These are phyloP conservation scores for Penicillium sp. DNA, from an alignment of 2,329 filamentous ascomycete genomes.

Conservation along the genomic window DNA sequence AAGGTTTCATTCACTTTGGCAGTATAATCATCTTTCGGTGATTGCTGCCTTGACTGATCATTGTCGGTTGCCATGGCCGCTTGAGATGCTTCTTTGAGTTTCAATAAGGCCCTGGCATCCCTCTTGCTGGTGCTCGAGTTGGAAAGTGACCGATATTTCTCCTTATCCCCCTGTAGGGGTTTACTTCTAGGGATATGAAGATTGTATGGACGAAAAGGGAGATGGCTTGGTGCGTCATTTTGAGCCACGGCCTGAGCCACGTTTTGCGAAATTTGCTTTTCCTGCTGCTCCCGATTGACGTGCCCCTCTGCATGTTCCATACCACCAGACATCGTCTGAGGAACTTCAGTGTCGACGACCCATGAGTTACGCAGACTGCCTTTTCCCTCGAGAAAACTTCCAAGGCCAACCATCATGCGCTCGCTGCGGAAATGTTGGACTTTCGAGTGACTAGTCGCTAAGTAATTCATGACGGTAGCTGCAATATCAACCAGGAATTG, in stretches of 20 bases:
- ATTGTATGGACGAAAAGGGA: slow-evolving; percentile 3
- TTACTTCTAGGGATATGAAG: background rate
- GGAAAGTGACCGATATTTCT: background rate
- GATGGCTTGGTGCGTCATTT: background rate
- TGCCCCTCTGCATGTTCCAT: slow-evolving; percentile 2
- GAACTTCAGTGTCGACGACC: background rate
- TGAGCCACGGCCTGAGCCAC: background rate
- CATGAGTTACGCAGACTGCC: slow-evolving; percentile 20
- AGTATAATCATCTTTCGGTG: slow-evolving; percentile 5
- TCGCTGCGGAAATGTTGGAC: slow-evolving; percentile 47
- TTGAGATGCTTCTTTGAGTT: background rate
- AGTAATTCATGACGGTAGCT: slow-evolving; percentile 54
- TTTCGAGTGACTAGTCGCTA: slow-evolving; percentile 53
- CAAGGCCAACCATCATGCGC: slow-evolving; percentile 54
- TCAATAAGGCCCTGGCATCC: background rate
- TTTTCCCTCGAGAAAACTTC: slow-evolving; percentile 48
- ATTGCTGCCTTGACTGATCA: background rate
- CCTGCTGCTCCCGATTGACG: slow-evolving; percentile 11
- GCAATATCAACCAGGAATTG: slow-evolving; percentile 47
- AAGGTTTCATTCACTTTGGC: slow-evolving; percentile 28
- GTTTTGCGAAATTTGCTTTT: slow-evolving; percentile 8
- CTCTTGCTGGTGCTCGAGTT: background rate
- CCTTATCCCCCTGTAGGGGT: background rate
- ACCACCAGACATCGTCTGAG: background rate
- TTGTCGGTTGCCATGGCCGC: background rate